Conservation (phyloP, 169 alveolate genomes). For the Theileria equi region DNA sequence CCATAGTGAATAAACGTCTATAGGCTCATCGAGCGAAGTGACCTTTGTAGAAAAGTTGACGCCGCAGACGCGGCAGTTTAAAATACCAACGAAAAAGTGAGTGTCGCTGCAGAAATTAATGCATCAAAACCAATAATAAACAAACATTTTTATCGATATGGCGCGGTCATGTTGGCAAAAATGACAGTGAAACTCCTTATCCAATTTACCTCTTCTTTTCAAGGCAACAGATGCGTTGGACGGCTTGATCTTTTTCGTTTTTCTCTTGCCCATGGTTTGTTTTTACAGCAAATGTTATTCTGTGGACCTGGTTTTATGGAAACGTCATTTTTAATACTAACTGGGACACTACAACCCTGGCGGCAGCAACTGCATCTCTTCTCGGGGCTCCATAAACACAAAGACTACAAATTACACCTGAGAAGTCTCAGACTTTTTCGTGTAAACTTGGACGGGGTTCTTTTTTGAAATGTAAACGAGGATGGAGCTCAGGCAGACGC, state of each 20-base stretch:
- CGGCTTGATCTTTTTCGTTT: conserved; percentile 50
- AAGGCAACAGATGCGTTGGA: conserved; percentile 40
- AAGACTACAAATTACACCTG: too few relatives aligned
- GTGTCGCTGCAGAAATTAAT: conserved; percentile 10
- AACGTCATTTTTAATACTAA: too few relatives aligned
- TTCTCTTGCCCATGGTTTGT: conserved; percentile 48
- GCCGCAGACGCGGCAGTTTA: conserved; percentile 85
- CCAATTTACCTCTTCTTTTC: conserved; percentile 78
- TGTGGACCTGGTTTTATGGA: too few relatives aligned
- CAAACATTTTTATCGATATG: conserved; percentile 85
- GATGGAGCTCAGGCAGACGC: conserved; percentile 5
- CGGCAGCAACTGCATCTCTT: too few relatives aligned
- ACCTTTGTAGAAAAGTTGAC: conserved; percentile 76
- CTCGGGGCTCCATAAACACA: too few relatives aligned
- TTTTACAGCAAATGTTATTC: too few relatives aligned
- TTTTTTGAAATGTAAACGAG: conserved; percentile 18
- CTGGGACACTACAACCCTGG: too few relatives aligned
- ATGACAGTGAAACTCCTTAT: conserved; percentile 91
- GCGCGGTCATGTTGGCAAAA: conserved; percentile 89
- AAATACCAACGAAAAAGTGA: conserved; percentile 59
- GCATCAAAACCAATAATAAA: conserved; percentile 1
- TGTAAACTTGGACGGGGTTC: too few relatives aligned
- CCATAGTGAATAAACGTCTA: conserved; percentile 90
- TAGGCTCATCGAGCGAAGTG: conserved; percentile 80
- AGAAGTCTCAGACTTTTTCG: too few relatives aligned